Base-by-base conservation (phyloP, 768 basidiomycete genomes). In the Pulveroboletus sp. region DNA sequence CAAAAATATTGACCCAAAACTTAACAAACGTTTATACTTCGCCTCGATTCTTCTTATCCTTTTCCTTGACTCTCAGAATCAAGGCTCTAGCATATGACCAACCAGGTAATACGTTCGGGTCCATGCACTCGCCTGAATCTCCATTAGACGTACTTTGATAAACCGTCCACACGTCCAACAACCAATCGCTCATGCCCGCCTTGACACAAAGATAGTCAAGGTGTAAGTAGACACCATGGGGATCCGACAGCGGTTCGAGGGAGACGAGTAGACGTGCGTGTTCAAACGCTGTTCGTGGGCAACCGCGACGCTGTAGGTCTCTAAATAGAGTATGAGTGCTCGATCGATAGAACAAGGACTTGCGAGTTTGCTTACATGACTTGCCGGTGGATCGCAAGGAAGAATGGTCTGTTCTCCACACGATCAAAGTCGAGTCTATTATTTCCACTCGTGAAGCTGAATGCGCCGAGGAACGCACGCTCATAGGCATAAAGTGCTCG, bases 401-500 rank as follows among this genome's bases (percentile, higher is more conserved):
- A 97, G 68, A 99, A 89, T 0, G 92, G 89, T 36, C 95, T 76
- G 58, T 95, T 97, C 68, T 97, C 94, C 10, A 96, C 88, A 11
- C 71, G 76, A 55, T 90, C 83, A 64, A 97, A 99, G 61, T 95
- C 92, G 2, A 99, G 78, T 10, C 94, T 79, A 52, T 87, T 88
- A 2, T 76, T 69, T 8, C 94, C 95, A 32, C 71, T 81, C 2
- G 90, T 83, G 67, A 96, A 85, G 57, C 79, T 90, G 74, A 94
- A 95, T 0, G 86, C 74, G 3, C 93, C 90, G 14, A 92, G 78
- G 57, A 97, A 89, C 10, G 89, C 83, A 11, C 93, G 82, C 60
- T 97, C 94, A 54, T 94, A 96, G 0, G 93, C 84, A 70, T 94
- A 97, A 14, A 99, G 67, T 0, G 94, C 89, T n/a, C 93, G 81